Percentiles rank a stretch among this genome's conserved stretches.
Conservation (phyloP, 2,329 filamentous ascomycete species). For the Endoconidiophora polonica region DNA sequence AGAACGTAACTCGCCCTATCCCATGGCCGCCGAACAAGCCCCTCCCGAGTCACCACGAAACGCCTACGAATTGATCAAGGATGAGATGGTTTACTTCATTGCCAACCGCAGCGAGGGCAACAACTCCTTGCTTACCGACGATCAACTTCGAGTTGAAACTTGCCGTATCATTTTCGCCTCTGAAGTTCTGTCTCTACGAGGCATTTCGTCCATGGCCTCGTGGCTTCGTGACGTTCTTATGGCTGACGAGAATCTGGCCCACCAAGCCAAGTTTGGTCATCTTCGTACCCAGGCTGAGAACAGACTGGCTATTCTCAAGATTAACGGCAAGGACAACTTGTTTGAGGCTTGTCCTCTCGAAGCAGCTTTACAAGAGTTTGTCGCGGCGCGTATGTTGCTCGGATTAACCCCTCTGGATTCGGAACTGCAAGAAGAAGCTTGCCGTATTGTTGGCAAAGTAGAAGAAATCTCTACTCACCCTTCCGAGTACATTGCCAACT, state of each 20-base stretch:
- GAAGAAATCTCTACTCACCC: conserved; percentile 34
- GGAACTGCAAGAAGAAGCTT: conserved; percentile 43
- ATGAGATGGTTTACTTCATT: conserved; percentile 37
- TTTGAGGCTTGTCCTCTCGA: conserved; percentile 42
- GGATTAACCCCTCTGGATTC: conserved; percentile 43
- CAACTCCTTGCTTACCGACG: conserved; percentile 28
- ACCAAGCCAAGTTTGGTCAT: conserved; percentile 31
- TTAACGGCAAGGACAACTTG: conserved; percentile 41
- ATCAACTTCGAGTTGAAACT: conserved; percentile 40
- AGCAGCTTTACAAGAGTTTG: conserved; percentile 35
- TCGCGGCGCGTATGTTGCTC: conserved; percentile 32
- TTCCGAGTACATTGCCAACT: conserved; percentile 35
- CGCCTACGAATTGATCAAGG: conserved; percentile 45
- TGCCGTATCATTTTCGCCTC: conserved; percentile 40
- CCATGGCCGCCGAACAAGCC: conserved; percentile 31
- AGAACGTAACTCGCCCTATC: conserved; percentile 39
- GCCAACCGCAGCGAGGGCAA: conserved; percentile 27
- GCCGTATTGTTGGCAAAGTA: conserved; percentile 38
- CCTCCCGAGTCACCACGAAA: conserved; percentile 32
- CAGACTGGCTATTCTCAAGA: conserved; percentile 30
- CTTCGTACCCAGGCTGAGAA: conserved; percentile 30
- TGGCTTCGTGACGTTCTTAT: conserved; percentile 46
- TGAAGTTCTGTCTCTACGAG: conserved; percentile 29
- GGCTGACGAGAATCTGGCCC: conserved; percentile 26
- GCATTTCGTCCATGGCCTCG: conserved; percentile 23